Evolutionary conservation across 2,329 filamentous ascomycete species (phyloP).

Genomic region (Aspergillus ochraceoroseus): DNA sequence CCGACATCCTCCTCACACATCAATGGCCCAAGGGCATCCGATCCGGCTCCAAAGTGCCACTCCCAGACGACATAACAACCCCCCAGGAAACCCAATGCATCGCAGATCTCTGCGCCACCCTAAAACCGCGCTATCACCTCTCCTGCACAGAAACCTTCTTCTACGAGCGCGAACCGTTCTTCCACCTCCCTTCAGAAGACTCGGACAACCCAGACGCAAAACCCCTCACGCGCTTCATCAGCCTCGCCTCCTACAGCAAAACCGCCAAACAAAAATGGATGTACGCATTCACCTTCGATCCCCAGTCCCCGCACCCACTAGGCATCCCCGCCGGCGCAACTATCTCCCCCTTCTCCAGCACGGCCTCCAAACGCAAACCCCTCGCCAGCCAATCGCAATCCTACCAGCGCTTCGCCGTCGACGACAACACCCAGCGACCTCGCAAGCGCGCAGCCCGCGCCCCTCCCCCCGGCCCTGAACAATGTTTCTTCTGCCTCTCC

Average conservation of each 20-base stretch:
- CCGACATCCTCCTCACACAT: constrained; percentile 82
- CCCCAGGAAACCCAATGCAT: constrained; percentile 61
- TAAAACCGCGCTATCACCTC: constrained; percentile 93
- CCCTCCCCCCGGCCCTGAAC: constrained; percentile 59
- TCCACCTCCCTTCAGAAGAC: constrained; percentile 57
- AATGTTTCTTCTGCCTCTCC: constrained; percentile 93
- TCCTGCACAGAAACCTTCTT: constrained; percentile 65
- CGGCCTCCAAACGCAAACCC: constrained; percentile 55
- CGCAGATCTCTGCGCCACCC: constrained; percentile 67
- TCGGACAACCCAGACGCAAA: constrained; percentile 53
- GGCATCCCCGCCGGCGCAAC: constrained; percentile 67
- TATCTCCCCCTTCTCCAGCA: constrained; percentile 57
- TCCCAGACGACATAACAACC: constrained; percentile 52
- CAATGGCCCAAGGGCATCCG: constrained; percentile 76
- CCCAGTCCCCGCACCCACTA: constrained; percentile 55
- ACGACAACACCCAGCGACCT: constrained; percentile 35
- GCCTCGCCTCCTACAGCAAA: constrained; percentile 74
- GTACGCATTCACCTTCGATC: constrained; percentile 63
- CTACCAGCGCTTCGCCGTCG: constrained; percentile 39
- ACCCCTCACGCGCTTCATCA: constrained; percentile 80
- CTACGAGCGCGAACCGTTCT: constrained; percentile 90
- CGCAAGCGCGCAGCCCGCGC: constrained; percentile 45
- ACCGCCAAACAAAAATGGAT: constrained; percentile 63
- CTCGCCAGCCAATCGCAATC: constrained; percentile 35
- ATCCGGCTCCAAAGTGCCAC: constrained; percentile 59